Evolutionary conservation across 139 green algal species (phyloP).

Genomic region (Trebouxia sp.): DNA sequence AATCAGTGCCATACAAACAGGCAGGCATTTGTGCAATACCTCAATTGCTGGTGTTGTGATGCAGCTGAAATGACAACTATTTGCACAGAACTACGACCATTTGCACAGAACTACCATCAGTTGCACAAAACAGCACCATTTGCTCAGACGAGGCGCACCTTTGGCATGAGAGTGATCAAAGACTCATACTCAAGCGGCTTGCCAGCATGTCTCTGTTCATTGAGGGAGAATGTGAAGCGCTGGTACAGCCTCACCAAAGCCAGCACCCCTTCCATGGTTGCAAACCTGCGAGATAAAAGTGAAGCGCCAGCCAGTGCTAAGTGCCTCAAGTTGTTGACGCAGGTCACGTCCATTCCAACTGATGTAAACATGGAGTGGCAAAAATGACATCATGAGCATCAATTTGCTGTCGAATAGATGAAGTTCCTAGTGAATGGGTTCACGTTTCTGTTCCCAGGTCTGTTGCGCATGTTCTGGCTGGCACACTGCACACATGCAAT

Average conservation of each 20-base stretch:
- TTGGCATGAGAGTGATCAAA: constrained; percentile 21
- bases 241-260: constrained; percentile 3
- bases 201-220: neutral
- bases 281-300: constrained; percentile 10
- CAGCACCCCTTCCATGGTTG: constrained; percentile 7
- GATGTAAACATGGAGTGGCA: too few relatives aligned
- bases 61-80: neutral
- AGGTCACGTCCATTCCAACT: neutral
- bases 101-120: neutral
- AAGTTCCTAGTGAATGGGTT: too few relatives aligned
- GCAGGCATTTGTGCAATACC: too few relatives aligned
- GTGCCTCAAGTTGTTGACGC: neutral
- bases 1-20: too few relatives aligned
- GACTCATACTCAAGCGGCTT: constrained; percentile 2
- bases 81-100: too few relatives aligned
- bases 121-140: neutral
- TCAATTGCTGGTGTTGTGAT: neutral
- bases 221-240: neutral
- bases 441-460: too few relatives aligned
- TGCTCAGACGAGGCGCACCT: neutral
- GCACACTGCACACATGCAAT: too few relatives aligned
- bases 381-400: too few relatives aligned
- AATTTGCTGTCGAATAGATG: too few relatives aligned
- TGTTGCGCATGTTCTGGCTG: too few relatives aligned
- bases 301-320: neutral